These are phyloP conservation scores for Cryphonectria naterciae DNA, from an alignment of 2,329 filamentous ascomycete genomes.

Conservation along the genomic window DNA sequence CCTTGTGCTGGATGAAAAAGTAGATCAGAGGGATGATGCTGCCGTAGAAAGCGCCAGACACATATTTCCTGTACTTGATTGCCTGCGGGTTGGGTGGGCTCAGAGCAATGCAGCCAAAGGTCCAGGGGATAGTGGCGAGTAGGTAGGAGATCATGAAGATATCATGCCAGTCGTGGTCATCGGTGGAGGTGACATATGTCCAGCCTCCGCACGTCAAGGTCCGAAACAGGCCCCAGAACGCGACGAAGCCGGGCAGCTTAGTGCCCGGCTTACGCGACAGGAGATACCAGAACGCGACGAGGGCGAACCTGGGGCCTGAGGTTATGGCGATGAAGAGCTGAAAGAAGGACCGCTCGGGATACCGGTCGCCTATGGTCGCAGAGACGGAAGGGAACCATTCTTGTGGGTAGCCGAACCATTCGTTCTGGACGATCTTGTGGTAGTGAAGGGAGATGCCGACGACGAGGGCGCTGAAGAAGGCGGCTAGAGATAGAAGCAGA, in stretches of 20 bases:
- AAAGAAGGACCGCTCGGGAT: slow-evolving; percentile 95
- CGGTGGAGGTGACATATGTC: slow-evolving; percentile 98
- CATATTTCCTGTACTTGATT: slow-evolving; percentile 84
- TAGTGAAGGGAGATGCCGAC: slow-evolving; percentile 86
- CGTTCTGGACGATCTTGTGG: slow-evolving; percentile 96
- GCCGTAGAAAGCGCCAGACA: slow-evolving; percentile 85
- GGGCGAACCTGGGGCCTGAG: slow-evolving; percentile 88
- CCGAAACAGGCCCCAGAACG: slow-evolving; percentile 78
- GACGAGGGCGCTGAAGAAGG: slow-evolving; percentile 84
- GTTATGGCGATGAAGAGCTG: slow-evolving; percentile 97
- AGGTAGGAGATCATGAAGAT: slow-evolving; percentile 99
- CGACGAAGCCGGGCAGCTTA: slow-evolving; percentile 79
- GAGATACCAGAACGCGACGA: slow-evolving; percentile 91
- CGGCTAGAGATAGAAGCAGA: slow-evolving; percentile 53
- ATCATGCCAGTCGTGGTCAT: slow-evolving; percentile 98
- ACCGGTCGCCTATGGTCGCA: slow-evolving; percentile 94
- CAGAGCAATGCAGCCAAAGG: slow-evolving; percentile 82
- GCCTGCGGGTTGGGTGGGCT: slow-evolving; percentile 84
- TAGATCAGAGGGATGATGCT: slow-evolving; percentile 90
- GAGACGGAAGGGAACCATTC: slow-evolving; percentile 98
- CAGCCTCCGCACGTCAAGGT: slow-evolving; percentile 95
- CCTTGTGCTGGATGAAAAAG: slow-evolving; percentile 98
- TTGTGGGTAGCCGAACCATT: slow-evolving; percentile 90
- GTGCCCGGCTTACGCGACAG: slow-evolving; percentile 78
- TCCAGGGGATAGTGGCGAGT: slow-evolving; percentile 94